A percentile compares a stretch with the other conserved stretches of the same genome.
These are phyloP conservation scores for Senecio squalidus DNA, from an alignment of 140 eudicot genomes.

Conservation along the genomic window DNA sequence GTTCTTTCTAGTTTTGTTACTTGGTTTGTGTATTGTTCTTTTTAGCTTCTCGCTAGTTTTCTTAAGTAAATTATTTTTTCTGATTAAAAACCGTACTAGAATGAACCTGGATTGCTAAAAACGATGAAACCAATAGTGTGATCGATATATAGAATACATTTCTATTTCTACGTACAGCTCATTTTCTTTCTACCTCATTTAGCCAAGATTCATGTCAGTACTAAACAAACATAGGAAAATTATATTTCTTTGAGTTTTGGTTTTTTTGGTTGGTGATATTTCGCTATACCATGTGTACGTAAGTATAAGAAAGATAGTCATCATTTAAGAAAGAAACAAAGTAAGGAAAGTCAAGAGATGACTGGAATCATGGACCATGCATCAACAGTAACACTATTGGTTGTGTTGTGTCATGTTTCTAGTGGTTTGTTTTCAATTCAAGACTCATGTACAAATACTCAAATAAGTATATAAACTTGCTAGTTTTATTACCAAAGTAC, in stretches of 20 bases:
- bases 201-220: slow-evolving; percentile 8
- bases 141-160: not conserved
- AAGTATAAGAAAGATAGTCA: slow-evolving; percentile 9
- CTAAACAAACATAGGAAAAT: not conserved
- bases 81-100: too few relatives aligned
- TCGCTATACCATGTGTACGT: slow-evolving; percentile 6
- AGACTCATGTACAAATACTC: not conserved
- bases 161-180: too few relatives aligned
- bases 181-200: not conserved
- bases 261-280: not conserved
- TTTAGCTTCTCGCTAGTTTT: too few relatives aligned
- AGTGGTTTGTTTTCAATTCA: slow-evolving; percentile 3
- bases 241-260: slow-evolving; percentile 1
- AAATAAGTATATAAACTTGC: too few relatives aligned
- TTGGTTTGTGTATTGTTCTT: too few relatives aligned
- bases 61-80: too few relatives aligned
- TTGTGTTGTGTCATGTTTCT: slow-evolving; percentile 5
- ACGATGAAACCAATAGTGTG: not conserved
- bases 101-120: too few relatives aligned
- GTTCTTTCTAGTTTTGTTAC: too few relatives aligned
- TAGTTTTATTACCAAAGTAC: not conserved
- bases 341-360: slow-evolving; percentile 11
- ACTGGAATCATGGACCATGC: slow-evolving; percentile 24
- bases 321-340: slow-evolving; percentile 20
- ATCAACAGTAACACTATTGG: slow-evolving; percentile 14